phyloP scores from a whole-genome alignment of 306 rosid species.

The Nissolia schottii region DNA sequence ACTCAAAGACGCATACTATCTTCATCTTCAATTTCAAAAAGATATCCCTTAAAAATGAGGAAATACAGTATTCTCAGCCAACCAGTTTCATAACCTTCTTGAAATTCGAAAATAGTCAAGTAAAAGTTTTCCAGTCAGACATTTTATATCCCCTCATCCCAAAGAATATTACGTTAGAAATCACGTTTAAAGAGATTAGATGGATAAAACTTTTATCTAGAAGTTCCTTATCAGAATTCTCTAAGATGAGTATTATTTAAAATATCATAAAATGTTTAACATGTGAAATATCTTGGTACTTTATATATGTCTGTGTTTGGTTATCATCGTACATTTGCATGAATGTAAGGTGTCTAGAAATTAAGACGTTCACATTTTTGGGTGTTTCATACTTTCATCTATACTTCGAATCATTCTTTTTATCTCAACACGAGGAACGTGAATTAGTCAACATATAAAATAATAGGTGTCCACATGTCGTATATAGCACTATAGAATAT shows the following conservation, averaged over 20 bases:
- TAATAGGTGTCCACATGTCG: neutral
- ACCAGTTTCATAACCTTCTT: too few species aligned
- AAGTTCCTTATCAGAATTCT: neutral
- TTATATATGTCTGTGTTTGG: too few species aligned
- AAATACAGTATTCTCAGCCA: neutral
- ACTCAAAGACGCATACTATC: neutral
- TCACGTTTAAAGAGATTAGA: neutral
- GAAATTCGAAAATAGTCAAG: too few species aligned
- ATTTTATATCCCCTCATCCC: neutral
- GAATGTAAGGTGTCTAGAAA: too few species aligned
- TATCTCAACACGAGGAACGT: neutral
- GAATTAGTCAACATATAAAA: neutral
- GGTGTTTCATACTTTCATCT: too few species aligned
- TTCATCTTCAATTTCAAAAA: neutral
- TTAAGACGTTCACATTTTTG: too few species aligned
- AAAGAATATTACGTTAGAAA: too few species aligned
- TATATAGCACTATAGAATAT: neutral
- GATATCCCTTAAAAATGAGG: neutral
- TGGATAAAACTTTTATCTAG: neutral
- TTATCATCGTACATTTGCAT: too few species aligned
- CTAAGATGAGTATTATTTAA: too few species aligned
- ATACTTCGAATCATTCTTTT: too few species aligned
- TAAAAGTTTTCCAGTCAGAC: neutral
- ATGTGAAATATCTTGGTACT: too few species aligned
- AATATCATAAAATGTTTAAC: too few species aligned